Base-by-base conservation (phyloP, 2,329 filamentous ascomycete species). In the Rosellinia necatrix region DNA sequence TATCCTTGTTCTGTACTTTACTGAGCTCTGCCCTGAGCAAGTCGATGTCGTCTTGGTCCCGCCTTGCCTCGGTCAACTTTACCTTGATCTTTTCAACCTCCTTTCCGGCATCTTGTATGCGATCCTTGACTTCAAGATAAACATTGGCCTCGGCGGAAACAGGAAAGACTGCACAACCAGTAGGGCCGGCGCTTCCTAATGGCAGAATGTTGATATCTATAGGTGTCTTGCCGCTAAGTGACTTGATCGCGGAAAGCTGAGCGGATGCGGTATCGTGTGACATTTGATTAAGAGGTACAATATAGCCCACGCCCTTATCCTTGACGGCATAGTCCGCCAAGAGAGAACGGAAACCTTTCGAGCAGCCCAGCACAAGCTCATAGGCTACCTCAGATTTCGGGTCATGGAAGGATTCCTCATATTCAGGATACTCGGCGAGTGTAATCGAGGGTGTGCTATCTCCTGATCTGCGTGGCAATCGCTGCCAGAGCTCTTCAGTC, bases 401-500 rank as follows among this genome's bases (percentile, higher is more conserved):
- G 21, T 47, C 44, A 22, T 37, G 3, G 30, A 47, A 12, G 17
- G 44, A 37, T 15, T 17, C 44, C 4, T 83, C 79, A 73, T 85
- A 88, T 49, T 82, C 76, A 5, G 90, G 90, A 72, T 90, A 93
- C 48, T 79, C 75, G 27, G 90, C 88, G 43, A 90, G 71, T 74
- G 89, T 87, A 72, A 94, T 89, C 5, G 88, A 88, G 44, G 81
- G 83, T 19, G 87, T 91, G 61, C 78, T 78, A 71, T 93, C 89
- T n/a, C 78, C 81, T 41, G 85, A 83, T 51, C 88, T 80, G 49
- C 90, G 83, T 9, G 90, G 90, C 59, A 96, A 82, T 52, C 91
- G 84, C 74, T 96, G 91, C 91, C 89, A 92, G 61, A 92, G 79
- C 73, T 92, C 89, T 72, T 92, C 89, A 0, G 88, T 90, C 53